Conservation (phyloP, 1,284 basidiomycete species). For the Ceratobasidium sp. region DNA sequence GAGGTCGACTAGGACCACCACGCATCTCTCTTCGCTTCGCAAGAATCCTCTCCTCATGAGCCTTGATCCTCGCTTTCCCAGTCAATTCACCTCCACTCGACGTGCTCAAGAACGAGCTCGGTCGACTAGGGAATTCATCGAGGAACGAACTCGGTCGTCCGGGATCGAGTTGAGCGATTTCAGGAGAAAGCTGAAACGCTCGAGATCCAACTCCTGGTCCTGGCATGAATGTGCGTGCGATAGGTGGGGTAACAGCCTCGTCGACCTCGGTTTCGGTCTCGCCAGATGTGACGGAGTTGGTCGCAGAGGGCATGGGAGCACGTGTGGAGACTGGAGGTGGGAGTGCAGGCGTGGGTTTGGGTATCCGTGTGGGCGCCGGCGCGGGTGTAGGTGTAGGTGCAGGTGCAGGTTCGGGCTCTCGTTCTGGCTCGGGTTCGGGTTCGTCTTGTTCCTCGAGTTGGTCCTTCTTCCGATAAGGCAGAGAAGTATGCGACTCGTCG, state of each 20-base stretch:
- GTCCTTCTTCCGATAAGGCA: constrained; percentile 18
- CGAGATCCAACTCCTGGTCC: constrained; percentile 14
- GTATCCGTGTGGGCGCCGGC: constrained; percentile 10
- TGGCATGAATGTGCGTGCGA: constrained; percentile 10
- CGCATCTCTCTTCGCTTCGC: constrained; percentile 78
- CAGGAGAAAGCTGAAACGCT: background rate
- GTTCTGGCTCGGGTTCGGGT: constrained; percentile 18
- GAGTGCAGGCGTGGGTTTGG: constrained; percentile 17
- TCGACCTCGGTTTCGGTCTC: constrained; percentile 45
- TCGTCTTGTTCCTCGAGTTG: constrained; percentile 20
- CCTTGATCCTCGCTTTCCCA: constrained; percentile 63
- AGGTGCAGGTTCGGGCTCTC: constrained; percentile 32
- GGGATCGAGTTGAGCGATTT: constrained; percentile 24
- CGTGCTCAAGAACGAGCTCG: constrained; percentile 29
- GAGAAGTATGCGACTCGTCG: constrained; percentile 36
- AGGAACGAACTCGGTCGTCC: constrained; percentile 28
- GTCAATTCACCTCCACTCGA: constrained; percentile 36
- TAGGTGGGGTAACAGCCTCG: constrained; percentile 39
- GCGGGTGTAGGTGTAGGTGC: background rate
- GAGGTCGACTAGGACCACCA: constrained; percentile 65
- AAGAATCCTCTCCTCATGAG: constrained; percentile 77
- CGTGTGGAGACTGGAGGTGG: background rate
- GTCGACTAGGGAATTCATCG: constrained; percentile 28
- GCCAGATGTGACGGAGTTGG: constrained; percentile 37
- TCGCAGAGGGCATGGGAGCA: constrained; percentile 9